A percentile compares a stretch with the other conserved stretches of the same genome.
phyloP scores from a whole-genome alignment of 345 rosid species.

The Sonneratia alba region DNA sequence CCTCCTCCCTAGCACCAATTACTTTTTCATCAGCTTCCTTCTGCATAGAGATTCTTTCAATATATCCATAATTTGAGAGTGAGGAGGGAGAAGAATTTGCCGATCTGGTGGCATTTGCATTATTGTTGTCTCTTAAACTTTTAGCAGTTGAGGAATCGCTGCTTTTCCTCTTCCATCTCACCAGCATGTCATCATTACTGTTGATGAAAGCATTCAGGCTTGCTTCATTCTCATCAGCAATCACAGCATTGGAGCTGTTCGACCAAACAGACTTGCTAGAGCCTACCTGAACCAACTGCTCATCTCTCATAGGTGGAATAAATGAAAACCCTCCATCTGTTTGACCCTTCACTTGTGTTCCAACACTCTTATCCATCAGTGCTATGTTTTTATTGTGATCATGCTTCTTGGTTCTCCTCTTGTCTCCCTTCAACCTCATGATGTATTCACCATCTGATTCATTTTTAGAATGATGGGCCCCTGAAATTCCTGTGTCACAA shows the following conservation, averaged over 20 bases:
- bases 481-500: conserved; percentile 47
- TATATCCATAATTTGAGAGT: conserved; percentile 56
- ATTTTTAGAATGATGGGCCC: conserved; percentile 35
- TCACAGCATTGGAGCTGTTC: conserved; percentile 36
- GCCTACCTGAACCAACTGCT: conserved; percentile 37
- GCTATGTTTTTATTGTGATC: conserved; percentile 29
- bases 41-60: conserved; percentile 39
- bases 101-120: conserved; percentile 47
- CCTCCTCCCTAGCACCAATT: conserved; percentile 49
- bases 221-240: conserved; percentile 37
- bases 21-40: conserved; percentile 53
- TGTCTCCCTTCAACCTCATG: conserved; percentile 34
- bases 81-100: conserved; percentile 60
- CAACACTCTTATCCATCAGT: conserved; percentile 41
- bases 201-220: conserved; percentile 45
- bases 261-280: conserved; percentile 67
- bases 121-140: conserved; percentile 68
- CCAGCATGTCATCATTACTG: conserved; percentile 59
- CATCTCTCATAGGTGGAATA: conserved; percentile 57
- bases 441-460: conserved; percentile 46
- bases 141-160: conserved; percentile 60
- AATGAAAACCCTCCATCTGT: conserved; percentile 69
- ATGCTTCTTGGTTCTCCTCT: conserved; percentile 37
- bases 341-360: conserved; percentile 36
- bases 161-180: conserved; percentile 69